Conservation (phyloP, 768 basidiomycete species). For the Cantharellus anzutake region DNA sequence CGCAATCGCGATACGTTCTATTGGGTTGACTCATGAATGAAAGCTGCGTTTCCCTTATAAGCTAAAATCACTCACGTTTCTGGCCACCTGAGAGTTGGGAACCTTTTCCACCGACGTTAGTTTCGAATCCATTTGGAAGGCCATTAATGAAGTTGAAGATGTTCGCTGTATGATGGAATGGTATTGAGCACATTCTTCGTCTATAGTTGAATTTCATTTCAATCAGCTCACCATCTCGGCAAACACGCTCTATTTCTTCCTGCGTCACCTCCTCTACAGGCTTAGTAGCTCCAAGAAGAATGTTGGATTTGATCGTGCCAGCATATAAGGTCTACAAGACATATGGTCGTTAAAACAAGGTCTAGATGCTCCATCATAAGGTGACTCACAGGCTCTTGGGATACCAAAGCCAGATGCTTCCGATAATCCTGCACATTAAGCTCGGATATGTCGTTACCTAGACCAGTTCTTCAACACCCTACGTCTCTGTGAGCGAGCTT, state of each 20-base stretch:
- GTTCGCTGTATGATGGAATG: constrained; percentile 13
- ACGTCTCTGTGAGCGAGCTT: background rate
- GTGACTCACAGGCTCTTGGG: constrained; percentile 20
- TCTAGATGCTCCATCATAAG: background rate
- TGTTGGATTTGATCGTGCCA: constrained; percentile 24
- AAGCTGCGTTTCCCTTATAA: constrained; percentile 6
- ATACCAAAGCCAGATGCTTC: constrained; percentile 22
- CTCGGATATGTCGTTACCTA: constrained; percentile 19
- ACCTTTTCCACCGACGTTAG: constrained; percentile 13
- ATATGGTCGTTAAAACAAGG: background rate
- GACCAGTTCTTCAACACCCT: constrained; percentile 7
- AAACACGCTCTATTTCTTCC: constrained; percentile 22
- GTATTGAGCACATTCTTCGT: background rate
- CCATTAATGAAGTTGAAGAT: constrained; percentile 13
- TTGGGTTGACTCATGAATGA: background rate
- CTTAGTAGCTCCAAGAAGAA: constrained; percentile 18
- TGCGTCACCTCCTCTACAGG: constrained; percentile 23
- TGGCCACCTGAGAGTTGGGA: constrained; percentile 20
- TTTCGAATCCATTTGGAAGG: constrained; percentile 11
- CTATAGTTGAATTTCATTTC: background rate
- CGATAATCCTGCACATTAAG: constrained; percentile 24
- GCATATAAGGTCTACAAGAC: constrained; percentile 16
- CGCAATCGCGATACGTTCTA: constrained; percentile 26
- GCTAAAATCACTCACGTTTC: constrained; percentile 13
- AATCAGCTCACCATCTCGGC: constrained; percentile 11